Evolutionary conservation across 2,329 filamentous ascomycete genomes (phyloP), one percentile per base, ranked within the genome.

Genomic region (Neofusicoccum ribis): DNA sequence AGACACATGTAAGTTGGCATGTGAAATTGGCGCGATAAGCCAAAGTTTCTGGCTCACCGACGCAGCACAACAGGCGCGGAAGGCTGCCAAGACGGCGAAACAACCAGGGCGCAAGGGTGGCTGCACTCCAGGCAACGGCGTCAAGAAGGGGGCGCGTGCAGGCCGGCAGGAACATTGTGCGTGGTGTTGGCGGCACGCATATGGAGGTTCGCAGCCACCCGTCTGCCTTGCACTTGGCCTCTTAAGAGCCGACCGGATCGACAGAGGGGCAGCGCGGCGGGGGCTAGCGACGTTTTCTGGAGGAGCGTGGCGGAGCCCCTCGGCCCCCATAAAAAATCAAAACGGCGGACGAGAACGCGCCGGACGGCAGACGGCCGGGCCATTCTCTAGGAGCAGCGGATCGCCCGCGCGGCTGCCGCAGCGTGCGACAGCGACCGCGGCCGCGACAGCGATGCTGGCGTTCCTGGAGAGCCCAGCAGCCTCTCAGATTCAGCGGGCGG

Each of bases 201-300:
- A 20, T 43, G 56, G 56, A 60, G 56, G 56, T 43, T 60, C 27
- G 44, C 31, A 44, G 41, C 39, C 50, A 47, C 43, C 41, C 41
- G 31, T 31, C 43, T 12, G 15, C 7, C 43, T n/a, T 44, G 37
- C 11, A 15, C 37, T 44, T n/a, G 43, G 15, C 14, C 17, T 11
- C 31, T 9, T 31, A 37, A 43, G 56, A 60, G 56, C 56, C 46
- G 37, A 51, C 59, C 59, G 59, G 59, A 62, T 62, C 59, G 44
- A 50, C 59, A 62, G 59, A 62, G 59, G 59, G 59, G 59, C 59
- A 51, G 47, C 59, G 34, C 44, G 58, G 59, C 59, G 59, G 59
- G 51, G 46, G 36, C 47, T 62, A 62, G 47, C 59, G 46, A 50
- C 14, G 3, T 36, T 31, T 17, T 15, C 37, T 59, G 37, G 47